Conservation (phyloP, 1,284 basidiomycete species). For the Tylopilus orsonianus region DNA sequence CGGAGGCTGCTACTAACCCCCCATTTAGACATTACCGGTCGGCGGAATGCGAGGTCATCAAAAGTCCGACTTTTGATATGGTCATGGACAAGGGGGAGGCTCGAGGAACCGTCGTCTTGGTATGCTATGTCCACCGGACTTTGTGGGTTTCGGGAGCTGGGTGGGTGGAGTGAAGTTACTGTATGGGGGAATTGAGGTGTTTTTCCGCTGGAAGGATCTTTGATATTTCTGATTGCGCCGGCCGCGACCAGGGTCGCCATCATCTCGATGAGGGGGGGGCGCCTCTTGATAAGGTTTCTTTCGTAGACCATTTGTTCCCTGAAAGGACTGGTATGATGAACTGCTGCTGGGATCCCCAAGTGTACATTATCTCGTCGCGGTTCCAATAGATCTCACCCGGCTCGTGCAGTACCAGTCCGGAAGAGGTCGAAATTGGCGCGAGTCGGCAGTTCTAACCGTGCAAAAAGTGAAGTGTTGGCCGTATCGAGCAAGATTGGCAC, state of each 20-base stretch:
- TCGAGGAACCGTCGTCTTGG: neutral
- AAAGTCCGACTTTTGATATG: too few species aligned
- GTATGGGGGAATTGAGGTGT: neutral
- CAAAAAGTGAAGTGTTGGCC: too few species aligned
- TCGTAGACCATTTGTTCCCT: neutral
- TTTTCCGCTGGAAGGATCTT: conserved; percentile 2
- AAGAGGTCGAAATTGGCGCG: neutral
- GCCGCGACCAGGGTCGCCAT: too few species aligned
- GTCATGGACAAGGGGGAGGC: neutral
- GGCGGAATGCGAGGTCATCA: neutral
- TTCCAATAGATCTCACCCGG: neutral
- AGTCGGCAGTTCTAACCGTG: too few species aligned
- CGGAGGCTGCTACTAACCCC: conserved; percentile 9
- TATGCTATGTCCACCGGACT: neutral
- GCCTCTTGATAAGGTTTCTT: conserved; percentile 1
- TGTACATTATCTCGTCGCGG: neutral
- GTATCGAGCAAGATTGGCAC: too few species aligned
- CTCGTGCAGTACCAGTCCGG: neutral
- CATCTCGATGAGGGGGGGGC: neutral
- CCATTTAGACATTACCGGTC: conserved; percentile 13
- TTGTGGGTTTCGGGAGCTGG: too few species aligned
- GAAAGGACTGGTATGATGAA: conserved; percentile 3
- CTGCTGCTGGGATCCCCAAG: neutral
- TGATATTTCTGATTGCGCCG: conserved; percentile 5
- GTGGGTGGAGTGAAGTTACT: neutral